Percentiles rank a stretch among this genome's conserved stretches.
phyloP scores from a whole-genome alignment of 768 basidiomycete species.

The Flagelloscypha sp. region DNA sequence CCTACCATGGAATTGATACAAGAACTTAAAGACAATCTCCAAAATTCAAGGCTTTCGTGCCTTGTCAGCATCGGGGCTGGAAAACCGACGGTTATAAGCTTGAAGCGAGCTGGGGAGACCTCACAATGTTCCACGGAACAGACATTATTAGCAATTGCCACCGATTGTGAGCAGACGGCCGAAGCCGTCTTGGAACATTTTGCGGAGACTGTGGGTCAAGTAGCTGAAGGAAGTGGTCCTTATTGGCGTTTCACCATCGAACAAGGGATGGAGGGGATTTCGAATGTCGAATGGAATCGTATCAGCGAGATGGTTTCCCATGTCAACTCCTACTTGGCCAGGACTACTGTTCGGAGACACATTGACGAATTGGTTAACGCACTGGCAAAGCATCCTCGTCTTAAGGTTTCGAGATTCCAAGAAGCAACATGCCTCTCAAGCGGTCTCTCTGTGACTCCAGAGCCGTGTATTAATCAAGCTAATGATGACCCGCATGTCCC shows the following conservation, averaged over 20 bases:
- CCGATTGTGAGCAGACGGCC: background rate
- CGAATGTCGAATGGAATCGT: background rate
- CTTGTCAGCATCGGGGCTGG: slow-evolving; percentile 2
- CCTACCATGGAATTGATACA: background rate
- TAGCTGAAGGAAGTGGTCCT: too few species aligned
- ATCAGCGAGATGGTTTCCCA: background rate
- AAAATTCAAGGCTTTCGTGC: background rate
- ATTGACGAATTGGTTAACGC: too few species aligned
- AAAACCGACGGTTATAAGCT: background rate
- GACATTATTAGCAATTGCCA: background rate
- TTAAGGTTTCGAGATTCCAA: too few species aligned
- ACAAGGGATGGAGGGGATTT: slow-evolving; percentile 1
- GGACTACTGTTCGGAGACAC: too few species aligned
- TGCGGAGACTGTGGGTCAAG: too few species aligned
- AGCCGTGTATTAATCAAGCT: too few species aligned
- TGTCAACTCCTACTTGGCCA: background rate
- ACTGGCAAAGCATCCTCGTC: too few species aligned
- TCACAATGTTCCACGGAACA: background rate
- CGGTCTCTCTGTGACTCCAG: too few species aligned
- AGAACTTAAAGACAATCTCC: background rate
- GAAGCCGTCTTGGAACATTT: too few species aligned
- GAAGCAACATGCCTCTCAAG: too few species aligned
- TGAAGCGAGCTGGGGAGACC: background rate
- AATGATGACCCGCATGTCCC: too few species aligned
- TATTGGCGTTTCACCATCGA: slow-evolving; percentile 3